These are phyloP conservation scores for Solanum paucissectum DNA, from an alignment of 257 asterid genomes.

Conservation along the genomic window DNA sequence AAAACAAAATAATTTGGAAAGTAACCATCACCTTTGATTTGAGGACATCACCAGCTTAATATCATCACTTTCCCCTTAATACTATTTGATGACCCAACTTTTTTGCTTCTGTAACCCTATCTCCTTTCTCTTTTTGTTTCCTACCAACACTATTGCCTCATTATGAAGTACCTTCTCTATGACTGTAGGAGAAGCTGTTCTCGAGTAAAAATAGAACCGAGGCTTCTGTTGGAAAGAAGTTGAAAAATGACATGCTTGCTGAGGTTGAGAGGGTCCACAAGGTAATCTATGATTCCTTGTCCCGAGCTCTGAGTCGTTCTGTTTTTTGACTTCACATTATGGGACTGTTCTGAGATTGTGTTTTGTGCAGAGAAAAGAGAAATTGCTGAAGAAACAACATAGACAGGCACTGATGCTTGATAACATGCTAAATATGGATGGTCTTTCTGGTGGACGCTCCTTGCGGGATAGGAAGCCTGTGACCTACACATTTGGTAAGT, in stretches of 20 bases:
- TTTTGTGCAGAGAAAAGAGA: constrained; percentile 73
- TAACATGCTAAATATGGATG: constrained; percentile 62
- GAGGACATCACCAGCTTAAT: background rate
- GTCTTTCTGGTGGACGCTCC: constrained; percentile 68
- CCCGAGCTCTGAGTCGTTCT: background rate
- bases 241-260: constrained; percentile 76
- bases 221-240: constrained; percentile 77
- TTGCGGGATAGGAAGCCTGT: constrained; percentile 93
- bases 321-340: background rate
- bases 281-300: constrained; percentile 33
- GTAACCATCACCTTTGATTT: background rate
- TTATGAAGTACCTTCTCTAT: constrained; percentile 1
- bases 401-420: constrained; percentile 93
- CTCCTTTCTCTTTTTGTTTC: background rate
- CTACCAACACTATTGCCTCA: background rate
- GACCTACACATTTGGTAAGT: constrained; percentile 85
- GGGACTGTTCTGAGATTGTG: constrained; percentile 8
- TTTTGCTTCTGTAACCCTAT: background rate
- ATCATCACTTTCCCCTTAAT: background rate
- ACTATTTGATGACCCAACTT: background rate
- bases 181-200: constrained; percentile 73
- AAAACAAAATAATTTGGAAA: background rate
- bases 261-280: constrained; percentile 91
- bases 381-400: constrained; percentile 75
- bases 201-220: constrained; percentile 88